These are phyloP conservation scores for Acanthamoeba healyi DNA, from an alignment of 208 protist species.

Conservation along the genomic window DNA sequence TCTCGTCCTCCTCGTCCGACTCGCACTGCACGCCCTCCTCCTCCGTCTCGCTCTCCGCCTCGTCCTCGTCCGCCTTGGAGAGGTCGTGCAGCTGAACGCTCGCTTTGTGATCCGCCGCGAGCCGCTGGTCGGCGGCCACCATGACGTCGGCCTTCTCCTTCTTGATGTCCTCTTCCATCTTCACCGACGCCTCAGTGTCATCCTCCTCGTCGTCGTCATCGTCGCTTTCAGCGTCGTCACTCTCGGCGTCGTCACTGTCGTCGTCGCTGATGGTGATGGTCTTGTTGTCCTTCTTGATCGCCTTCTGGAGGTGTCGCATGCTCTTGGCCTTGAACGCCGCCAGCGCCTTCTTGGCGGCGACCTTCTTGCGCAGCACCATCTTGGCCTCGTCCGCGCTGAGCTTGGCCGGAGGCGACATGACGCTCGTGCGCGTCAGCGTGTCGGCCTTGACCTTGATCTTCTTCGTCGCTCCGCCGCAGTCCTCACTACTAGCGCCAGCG, in stretches of 20 bases:
- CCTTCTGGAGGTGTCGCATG: not conserved
- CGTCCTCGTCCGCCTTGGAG: no score
- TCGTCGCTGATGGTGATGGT: not conserved
- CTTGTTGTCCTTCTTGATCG: not conserved
- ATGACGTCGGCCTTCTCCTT: not conserved
- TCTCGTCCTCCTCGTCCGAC: slow-evolving; percentile 7
- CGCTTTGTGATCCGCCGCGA: not conserved
- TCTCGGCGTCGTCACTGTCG: not conserved
- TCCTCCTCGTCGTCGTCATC: not conserved
- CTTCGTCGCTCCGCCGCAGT: not conserved
- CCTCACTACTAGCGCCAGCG: no score
- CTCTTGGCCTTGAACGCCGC: not conserved
- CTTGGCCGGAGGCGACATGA: not conserved
- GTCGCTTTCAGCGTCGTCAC: not conserved
- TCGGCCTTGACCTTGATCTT: not conserved
- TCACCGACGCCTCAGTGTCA: no score
- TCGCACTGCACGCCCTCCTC: not conserved
- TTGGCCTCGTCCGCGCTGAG: not conserved
- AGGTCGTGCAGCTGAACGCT: not conserved
- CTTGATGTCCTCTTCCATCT: not conserved
- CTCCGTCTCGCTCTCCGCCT: slow-evolving; percentile 6
- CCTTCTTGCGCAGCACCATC: not conserved
- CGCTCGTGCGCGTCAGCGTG: no score
- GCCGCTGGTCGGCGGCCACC: not conserved
- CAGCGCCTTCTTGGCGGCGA: not conserved